A percentile compares a stretch with the other conserved stretches of the same genome.
These are phyloP conservation scores for Cornus controversa DNA, from an alignment of 148 eudicot species.

Conservation along the genomic window DNA sequence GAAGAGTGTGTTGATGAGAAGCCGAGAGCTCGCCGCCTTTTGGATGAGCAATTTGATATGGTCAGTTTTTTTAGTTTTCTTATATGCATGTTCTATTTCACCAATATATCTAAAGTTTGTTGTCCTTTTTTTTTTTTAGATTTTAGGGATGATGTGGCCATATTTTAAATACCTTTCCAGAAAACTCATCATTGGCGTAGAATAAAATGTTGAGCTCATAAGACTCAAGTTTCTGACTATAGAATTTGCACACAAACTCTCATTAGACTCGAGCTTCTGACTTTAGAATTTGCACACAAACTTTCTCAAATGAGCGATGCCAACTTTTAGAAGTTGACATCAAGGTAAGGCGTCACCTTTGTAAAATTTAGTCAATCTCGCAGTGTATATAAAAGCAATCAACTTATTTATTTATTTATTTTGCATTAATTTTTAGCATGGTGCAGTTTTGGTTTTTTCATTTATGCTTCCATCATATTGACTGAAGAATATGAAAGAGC, in stretches of 20 bases:
- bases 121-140: background rate
- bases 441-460: constrained; percentile 2
- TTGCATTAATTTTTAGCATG: background rate
- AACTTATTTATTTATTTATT: background rate
- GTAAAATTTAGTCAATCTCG: background rate
- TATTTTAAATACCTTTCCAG: background rate
- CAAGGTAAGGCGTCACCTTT: background rate
- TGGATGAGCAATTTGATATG: constrained; percentile 88
- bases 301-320: background rate
- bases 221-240: background rate
- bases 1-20: constrained; percentile 29
- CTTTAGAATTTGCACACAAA: background rate
- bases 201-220: too few relatives aligned
- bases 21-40: constrained; percentile 57
- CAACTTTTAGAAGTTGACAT: background rate
- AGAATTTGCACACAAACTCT: too few relatives aligned
- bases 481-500: background rate
- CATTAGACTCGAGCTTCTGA: background rate
- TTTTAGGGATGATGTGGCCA: background rate
- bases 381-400: background rate
- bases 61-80: constrained; percentile 37
- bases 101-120: background rate
- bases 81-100: background rate
- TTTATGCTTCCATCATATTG: background rate
- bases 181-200: background rate